These are phyloP conservation scores for Aphanomyces stellatus DNA, from an alignment of 352 stramenopile species.

Conservation along the genomic window DNA sequence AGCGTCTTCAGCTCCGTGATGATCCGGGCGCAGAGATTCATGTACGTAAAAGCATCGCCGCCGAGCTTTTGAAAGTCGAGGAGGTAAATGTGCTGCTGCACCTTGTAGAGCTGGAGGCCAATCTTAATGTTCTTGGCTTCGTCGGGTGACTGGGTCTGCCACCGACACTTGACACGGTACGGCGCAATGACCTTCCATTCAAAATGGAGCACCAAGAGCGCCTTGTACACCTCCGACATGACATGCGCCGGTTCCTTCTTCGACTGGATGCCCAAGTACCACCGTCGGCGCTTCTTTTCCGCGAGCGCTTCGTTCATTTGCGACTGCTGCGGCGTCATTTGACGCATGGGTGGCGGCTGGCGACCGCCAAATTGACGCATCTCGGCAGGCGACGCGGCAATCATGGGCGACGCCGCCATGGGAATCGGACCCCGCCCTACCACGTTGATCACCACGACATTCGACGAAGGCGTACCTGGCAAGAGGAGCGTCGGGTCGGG, in stretches of 20 bases:
- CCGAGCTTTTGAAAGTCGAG: conserved; percentile 96
- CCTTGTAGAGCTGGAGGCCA: conserved; percentile 94
- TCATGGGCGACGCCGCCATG: conserved; percentile 69
- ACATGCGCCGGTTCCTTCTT: conserved; percentile 99
- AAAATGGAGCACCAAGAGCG: conserved; percentile 93
- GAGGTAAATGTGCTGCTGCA: conserved; percentile 98
- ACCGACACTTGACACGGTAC: conserved; percentile 97
- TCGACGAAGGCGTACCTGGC: conserved; percentile 28
- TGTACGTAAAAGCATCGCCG: conserved; percentile 98
- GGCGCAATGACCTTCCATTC: conserved; percentile 95
- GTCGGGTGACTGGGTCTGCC: conserved; percentile 46
- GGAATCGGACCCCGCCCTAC: conserved; percentile 58
- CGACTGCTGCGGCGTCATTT: background rate
- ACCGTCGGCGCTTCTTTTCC: conserved; percentile 75
- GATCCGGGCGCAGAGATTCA: conserved; percentile 98
- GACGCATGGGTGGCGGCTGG: conserved; percentile 15
- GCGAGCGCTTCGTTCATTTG: conserved; percentile 17
- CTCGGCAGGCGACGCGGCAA: conserved; percentile 50
- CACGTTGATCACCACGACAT: background rate
- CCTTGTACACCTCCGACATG: conserved; percentile 99
- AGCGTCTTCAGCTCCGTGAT: conserved; percentile 99
- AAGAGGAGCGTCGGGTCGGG: conserved; percentile 59
- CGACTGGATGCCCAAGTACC: conserved; percentile 99
- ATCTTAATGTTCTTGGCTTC: conserved; percentile 88
- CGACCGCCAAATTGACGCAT: conserved; percentile 59